Evolutionary conservation across 2,329 filamentous ascomycete genomes (phyloP).

Genomic region (Alternaria solani): DNA sequence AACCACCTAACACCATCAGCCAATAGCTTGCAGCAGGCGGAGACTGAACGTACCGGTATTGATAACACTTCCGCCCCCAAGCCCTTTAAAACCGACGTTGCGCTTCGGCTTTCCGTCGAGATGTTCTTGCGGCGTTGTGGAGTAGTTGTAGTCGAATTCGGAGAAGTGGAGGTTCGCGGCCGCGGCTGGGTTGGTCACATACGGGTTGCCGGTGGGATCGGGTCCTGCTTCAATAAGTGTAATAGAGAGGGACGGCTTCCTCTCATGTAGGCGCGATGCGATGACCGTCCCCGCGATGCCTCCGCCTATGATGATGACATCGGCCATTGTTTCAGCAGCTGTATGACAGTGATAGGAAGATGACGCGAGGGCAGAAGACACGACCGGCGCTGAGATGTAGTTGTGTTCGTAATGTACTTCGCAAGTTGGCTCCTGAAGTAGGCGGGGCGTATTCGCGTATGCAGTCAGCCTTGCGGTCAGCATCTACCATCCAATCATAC

Average conservation of each 20-base stretch:
- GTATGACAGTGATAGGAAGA: neutral
- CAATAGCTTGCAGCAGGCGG: neutral
- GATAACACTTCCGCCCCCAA: conserved; percentile 40
- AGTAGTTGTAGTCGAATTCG: conserved; percentile 44
- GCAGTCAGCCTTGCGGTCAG: neutral
- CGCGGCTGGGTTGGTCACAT: conserved; percentile 26
- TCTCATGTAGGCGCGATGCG: conserved; percentile 40
- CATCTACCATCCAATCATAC: neutral
- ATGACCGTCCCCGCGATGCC: conserved; percentile 19
- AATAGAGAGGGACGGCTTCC: conserved; percentile 26
- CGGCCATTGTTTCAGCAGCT: conserved; percentile 18
- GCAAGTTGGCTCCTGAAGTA: neutral
- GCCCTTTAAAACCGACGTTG: conserved; percentile 39
- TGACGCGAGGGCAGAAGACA: neutral
- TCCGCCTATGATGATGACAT: conserved; percentile 42
- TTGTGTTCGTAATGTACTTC: neutral
- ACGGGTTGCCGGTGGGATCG: conserved; percentile 27
- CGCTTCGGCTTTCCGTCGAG: conserved; percentile 34
- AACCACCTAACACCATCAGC: conserved; percentile 11
- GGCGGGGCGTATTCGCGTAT: neutral
- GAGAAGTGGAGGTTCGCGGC: conserved; percentile 35
- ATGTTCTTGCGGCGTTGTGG: conserved; percentile 42
- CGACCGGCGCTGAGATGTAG: neutral
- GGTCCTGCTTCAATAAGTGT: conserved; percentile 46
- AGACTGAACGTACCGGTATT: conserved; percentile 25